Percentiles rank a stretch among this genome's conserved stretches.
Conservation (phyloP, 2,329 filamentous ascomycete species). For the Fusarium sp. region DNA sequence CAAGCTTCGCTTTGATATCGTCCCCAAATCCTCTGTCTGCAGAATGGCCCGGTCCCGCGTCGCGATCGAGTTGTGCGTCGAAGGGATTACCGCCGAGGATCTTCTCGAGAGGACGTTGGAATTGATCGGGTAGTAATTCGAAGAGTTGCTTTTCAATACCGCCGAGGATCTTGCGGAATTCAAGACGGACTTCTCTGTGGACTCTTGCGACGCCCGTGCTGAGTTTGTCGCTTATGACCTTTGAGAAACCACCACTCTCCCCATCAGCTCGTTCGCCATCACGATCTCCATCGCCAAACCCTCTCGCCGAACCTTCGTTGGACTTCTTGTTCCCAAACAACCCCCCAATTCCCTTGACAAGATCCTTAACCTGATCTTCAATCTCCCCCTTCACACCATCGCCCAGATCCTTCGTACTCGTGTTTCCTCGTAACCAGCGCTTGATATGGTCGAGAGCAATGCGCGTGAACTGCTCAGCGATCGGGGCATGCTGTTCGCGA, state of each 20-base stretch:
- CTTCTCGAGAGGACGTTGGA: conserved; percentile 59
- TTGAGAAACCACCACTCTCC: conserved; percentile 53
- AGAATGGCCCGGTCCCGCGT: conserved; percentile 40
- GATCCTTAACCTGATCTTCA: conserved; percentile 57
- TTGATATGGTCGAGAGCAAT: conserved; percentile 62
- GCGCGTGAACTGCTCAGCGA: conserved; percentile 60
- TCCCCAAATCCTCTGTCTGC: conserved; percentile 56
- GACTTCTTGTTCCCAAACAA: conserved; percentile 56
- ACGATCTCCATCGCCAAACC: conserved; percentile 47
- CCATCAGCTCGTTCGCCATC: conserved; percentile 44
- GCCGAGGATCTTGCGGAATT: conserved; percentile 59
- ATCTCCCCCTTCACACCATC: conserved; percentile 59
- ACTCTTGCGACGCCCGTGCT: conserved; percentile 58
- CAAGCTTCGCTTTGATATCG: conserved; percentile 58
- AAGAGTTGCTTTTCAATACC: conserved; percentile 60
- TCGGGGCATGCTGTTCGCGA: conserved; percentile 55
- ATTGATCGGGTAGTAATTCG: conserved; percentile 57
- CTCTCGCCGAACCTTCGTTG: conserved; percentile 49
- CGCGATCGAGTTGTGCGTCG: conserved; percentile 56
- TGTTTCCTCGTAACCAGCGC: conserved; percentile 58
- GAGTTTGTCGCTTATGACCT: conserved; percentile 60
- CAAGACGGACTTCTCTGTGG: conserved; percentile 58
- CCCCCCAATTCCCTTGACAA: conserved; percentile 58
- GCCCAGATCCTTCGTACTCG: conserved; percentile 55
- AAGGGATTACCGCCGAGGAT: conserved; percentile 61